Conservation (phyloP, 2,329 filamentous ascomycete genomes). For the Fusarium pseudoanthophilum region DNA sequence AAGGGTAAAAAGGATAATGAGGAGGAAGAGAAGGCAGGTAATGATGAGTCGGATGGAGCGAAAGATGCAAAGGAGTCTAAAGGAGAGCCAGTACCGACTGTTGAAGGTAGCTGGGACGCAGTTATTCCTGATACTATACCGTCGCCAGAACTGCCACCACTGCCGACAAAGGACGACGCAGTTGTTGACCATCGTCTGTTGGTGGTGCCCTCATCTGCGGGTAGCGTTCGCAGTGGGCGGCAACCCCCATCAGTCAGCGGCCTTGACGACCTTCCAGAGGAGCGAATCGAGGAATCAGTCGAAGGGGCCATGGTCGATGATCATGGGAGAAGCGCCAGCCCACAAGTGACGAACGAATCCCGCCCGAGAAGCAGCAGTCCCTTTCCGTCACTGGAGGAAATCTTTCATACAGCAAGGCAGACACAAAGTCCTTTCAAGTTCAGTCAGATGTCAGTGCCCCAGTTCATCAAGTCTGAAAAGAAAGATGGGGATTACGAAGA, state of each 20-base stretch:
- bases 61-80: constrained; percentile 19
- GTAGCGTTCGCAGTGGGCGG: constrained; percentile 59
- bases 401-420: constrained; percentile 55
- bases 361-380: constrained; percentile 48
- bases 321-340: constrained; percentile 26
- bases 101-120: constrained; percentile 22
- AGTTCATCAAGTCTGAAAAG: constrained; percentile 40
- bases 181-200: constrained; percentile 14
- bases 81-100: not conserved
- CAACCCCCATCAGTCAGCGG: constrained; percentile 59
- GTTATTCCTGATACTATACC: constrained; percentile 42
- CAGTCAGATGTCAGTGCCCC: constrained; percentile 41
- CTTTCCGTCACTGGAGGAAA: constrained; percentile 51
- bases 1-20: not conserved
- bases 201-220: constrained; percentile 41
- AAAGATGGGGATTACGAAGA: constrained; percentile 56
- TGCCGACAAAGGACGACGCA: constrained; percentile 13
- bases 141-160: constrained; percentile 18
- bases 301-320: constrained; percentile 39
- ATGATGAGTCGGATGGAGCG: not conserved
- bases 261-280: constrained; percentile 46
- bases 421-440: constrained; percentile 50
- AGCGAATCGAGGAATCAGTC: constrained; percentile 33
- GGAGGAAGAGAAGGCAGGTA: not conserved
- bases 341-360: constrained; percentile 30